Evolutionary conservation across 371 early-diverging fungal genomes (phyloP).

Genomic region (Syncephalastrum racemosum): DNA sequence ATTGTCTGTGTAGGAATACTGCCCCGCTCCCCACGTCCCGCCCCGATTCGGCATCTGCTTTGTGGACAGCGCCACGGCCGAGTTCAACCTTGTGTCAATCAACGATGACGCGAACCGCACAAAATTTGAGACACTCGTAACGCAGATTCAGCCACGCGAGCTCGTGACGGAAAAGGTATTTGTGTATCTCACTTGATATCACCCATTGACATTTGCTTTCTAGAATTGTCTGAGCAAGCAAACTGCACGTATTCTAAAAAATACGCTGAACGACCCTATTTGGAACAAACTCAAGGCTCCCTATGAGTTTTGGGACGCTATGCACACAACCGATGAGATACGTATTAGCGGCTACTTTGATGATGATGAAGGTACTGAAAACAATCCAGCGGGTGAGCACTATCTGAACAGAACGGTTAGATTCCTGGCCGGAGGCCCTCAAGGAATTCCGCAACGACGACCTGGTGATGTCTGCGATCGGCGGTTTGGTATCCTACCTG

Average conservation of each 20-base stretch:
- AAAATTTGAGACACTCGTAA: conserved; percentile 88
- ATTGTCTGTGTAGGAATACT: conserved; percentile 30
- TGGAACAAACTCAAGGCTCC: conserved; percentile 77
- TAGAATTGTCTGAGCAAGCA: conserved; percentile 59
- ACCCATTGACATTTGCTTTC: not conserved
- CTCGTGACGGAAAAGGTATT: conserved; percentile 76
- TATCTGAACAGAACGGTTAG: conserved; percentile 1
- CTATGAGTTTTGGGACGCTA: conserved; percentile 83
- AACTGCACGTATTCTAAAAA: conserved; percentile 77
- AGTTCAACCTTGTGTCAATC: conserved; percentile 80
- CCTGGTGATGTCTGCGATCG: conserved; percentile 68
- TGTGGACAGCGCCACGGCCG: conserved; percentile 95
- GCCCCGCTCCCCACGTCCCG: conserved; percentile 29
- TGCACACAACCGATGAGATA: conserved; percentile 70
- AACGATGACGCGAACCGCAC: conserved; percentile 88
- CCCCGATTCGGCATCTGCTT: conserved; percentile 82
- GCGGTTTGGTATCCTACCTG: conserved; percentile 81
- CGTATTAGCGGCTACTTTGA: conserved; percentile 68
- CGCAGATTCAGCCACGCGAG: conserved; percentile 91
- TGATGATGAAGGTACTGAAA: conserved; percentile 15
- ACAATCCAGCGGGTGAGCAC: not conserved
- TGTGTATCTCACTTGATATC: not conserved
- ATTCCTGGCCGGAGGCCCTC: conserved; percentile 49
- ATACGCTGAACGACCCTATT: conserved; percentile 54
- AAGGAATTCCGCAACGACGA: conserved; percentile 26